Evolutionary conservation across 495 filamentous ascomycete genomes (phyloP), one percentile per base, ranked within the genome.

Genomic region (Neurospora cerealis): DNA sequence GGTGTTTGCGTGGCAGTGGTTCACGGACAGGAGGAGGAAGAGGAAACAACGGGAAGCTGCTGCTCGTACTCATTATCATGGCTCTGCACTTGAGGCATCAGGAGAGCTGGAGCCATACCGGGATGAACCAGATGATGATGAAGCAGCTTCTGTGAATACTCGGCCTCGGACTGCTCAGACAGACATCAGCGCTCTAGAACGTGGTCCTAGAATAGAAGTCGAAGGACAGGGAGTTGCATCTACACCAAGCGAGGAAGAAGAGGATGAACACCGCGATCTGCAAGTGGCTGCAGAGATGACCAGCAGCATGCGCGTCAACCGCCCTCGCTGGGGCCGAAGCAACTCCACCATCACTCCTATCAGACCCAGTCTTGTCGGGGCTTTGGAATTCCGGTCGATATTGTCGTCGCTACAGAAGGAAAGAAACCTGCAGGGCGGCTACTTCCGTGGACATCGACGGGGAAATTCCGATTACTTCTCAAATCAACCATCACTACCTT

Each of bases 1-100:
- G 44, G 96, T 99, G 21, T 91, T 98, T 17, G 87, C 88, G 0
- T 98, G 94, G 95, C 96, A 99, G 82, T 97, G 94, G 91, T 91
- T 91, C 82, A 81, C 92, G 15, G 86, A 87, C 62, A 86, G 89
- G 71, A 81, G 86, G 72, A 89, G 89, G 73, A 85, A 85, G 69
- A 84, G 83, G 72, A 86, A 89, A 66, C 85, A 89, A 69, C 87
- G 89, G 79, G 90, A 93, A 71, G 84, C 89, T 21, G 88, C 90
- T 36, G 90, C 93, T 71, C 88, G 95, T 60, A 87, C 89, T 6
- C 91, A 97, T 70, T 92, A 92, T 74, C 84, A 91, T 69, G 85
- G 89, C 10, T 87, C 91, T 6, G 84, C 89, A 10, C 80, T 75
- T 2, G 76, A 40, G 24, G 75, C 74, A 5, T 74, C 76, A 40